Evolutionary conservation across 768 basidiomycete genomes (phyloP), one percentile per base, ranked within the genome.

Genomic region (Heimioporus sp.): DNA sequence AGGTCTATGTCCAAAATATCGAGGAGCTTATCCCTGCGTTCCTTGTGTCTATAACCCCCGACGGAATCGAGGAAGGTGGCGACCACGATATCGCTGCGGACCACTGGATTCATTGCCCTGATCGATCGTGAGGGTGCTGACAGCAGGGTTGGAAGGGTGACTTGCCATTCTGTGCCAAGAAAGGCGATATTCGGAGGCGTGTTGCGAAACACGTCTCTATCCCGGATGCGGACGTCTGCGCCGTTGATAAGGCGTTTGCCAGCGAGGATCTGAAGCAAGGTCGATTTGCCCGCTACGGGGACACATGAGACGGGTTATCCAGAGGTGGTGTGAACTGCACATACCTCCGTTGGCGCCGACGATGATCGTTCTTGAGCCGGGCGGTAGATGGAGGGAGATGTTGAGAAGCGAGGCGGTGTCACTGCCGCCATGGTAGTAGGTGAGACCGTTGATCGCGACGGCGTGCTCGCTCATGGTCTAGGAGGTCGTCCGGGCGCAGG

Each of bases 41-140:
- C 87, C 67, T 96, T 96, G 73, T 98, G 81, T 48, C 93, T 79
- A 67, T 97, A 98, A 0, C 97, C 97, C 13, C 97, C 97, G 5
- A 99, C 92, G 16, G 92, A 95, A 67, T 99, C 92, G n/a, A 99
- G 76, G 70, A 99, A 99, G 43, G 83, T 77, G n/a, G 90, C 85
- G 4, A 99, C 97, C 31, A 85, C 75, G 55, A 98, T 95, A 68
- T 98, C 97, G 10, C 89, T 77, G 31, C 95, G 81, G 12, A 98
- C 95, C 51, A 98, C 96, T 1, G 95, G 93, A 70, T 99, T 98
- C 85, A 90, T 90, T 0, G 94, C 94, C 91, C 90, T 90, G n/a
- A 55, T 19, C 12, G 49, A 24, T 6, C n/a, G n/a, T 48, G 20
- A 50, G 43, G 17, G 13, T 3, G 24, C 34, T 44, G 11, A 40